A percentile compares a stretch with the other conserved stretches of the same genome.
These are phyloP conservation scores for Vachellia collinsii DNA, from an alignment of 306 rosid species.

Conservation along the genomic window DNA sequence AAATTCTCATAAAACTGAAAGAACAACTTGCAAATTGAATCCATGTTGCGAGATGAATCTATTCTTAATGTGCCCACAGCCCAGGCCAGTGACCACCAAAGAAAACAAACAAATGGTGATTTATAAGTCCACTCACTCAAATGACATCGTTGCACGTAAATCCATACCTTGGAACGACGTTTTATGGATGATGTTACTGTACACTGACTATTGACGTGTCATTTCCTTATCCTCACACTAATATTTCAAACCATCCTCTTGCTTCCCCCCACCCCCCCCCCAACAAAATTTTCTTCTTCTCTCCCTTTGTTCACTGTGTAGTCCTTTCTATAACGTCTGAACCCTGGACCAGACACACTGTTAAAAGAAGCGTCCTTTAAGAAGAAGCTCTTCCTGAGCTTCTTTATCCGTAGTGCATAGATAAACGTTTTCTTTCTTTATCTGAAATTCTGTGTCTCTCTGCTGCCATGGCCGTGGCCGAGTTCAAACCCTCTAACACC, in stretches of 20 bases:
- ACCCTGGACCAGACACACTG: neutral
- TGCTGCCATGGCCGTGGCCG: slow-evolving; percentile 74
- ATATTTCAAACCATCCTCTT: slow-evolving; percentile 42
- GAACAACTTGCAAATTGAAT: neutral
- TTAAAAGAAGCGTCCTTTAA: neutral
- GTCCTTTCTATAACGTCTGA: slow-evolving; percentile 5
- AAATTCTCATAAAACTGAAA: neutral
- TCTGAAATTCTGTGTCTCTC: slow-evolving; percentile 34
- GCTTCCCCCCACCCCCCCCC: neutral
- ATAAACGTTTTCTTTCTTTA: neutral
- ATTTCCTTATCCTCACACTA: slow-evolving; percentile 57
- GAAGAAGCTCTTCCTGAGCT: neutral
- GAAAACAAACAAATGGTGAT: neutral
- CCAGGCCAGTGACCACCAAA: neutral
- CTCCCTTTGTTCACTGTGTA: neutral
- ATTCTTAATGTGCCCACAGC: neutral
- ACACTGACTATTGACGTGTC: neutral
- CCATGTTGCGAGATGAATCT: neutral
- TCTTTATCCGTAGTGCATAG: neutral
- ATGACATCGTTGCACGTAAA: neutral
- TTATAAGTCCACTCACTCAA: neutral
- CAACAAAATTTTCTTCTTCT: neutral
- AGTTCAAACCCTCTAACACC: slow-evolving; percentile 59
- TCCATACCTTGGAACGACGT: neutral
- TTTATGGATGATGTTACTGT: neutral